Conservation (phyloP, 768 basidiomycete species). For the Coprinellus micaceus region DNA sequence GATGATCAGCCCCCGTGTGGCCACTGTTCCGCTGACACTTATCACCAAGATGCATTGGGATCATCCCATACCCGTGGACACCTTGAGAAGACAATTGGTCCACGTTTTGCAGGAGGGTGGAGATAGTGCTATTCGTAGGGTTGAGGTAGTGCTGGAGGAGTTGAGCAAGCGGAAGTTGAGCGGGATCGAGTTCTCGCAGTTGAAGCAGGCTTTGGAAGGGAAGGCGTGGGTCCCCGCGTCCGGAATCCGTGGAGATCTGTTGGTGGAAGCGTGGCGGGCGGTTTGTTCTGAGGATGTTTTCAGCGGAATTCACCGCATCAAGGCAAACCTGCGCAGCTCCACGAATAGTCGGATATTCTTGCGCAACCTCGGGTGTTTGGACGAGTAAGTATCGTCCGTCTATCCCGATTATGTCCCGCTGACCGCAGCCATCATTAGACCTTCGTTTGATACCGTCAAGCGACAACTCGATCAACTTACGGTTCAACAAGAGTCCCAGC, state of each 20-base stretch:
- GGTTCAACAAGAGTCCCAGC: constrained; percentile 10
- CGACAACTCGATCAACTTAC: not conserved
- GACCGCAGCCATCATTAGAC: not conserved
- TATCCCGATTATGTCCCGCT: not conserved
- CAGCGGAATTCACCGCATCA: constrained; percentile 25
- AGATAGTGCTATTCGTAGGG: constrained; percentile 12
- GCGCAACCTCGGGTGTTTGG: not conserved
- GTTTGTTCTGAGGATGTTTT: constrained; percentile 17
- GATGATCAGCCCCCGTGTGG: constrained; percentile 20
- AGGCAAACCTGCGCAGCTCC: constrained; percentile 1
- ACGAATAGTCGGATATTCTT: not conserved
- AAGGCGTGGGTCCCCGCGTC: constrained; percentile 35
- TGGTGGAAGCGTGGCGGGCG: constrained; percentile 19
- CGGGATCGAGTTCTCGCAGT: constrained; percentile 11
- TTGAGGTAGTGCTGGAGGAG: constrained; percentile 27
- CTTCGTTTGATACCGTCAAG: not conserved
- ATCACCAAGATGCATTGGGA: constrained; percentile 37
- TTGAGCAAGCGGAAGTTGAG: constrained; percentile 22
- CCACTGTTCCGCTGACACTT: constrained; percentile 26
- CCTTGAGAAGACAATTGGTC: constrained; percentile 33
- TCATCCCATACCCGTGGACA: constrained; percentile 24
- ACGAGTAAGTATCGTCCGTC: not conserved
- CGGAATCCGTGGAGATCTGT: constrained; percentile 4
- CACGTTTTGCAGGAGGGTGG: constrained; percentile 15
- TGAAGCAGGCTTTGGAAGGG: constrained; percentile 16